A percentile compares a stretch with the other conserved stretches of the same genome.
These are phyloP conservation scores for Cunninghamia lanceolata DNA, from an alignment of 75 land plant genomes.

Conservation along the genomic window DNA sequence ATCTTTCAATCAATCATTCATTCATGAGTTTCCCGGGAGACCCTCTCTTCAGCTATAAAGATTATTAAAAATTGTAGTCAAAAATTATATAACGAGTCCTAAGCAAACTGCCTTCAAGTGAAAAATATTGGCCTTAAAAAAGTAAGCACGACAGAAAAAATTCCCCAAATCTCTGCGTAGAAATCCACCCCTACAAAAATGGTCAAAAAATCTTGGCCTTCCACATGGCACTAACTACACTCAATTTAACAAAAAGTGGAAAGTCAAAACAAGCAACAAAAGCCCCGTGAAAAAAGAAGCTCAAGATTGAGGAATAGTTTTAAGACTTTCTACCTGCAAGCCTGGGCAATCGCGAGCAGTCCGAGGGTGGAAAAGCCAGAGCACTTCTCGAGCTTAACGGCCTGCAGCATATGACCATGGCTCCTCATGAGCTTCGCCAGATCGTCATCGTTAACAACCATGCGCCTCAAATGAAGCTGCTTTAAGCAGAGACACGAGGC, in stretches of 20 bases:
- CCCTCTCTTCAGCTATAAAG: too few relatives aligned
- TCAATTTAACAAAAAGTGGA: background rate
- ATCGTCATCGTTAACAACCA: conserved; percentile 35
- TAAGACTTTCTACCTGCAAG: conserved; percentile 35
- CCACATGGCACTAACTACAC: background rate
- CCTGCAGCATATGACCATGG: conserved; percentile 26
- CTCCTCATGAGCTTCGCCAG: conserved; percentile 20
- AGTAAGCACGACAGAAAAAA: too few relatives aligned
- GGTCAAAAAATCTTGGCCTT: background rate
- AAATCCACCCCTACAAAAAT: too few relatives aligned
- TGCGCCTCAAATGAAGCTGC: conserved; percentile 35
- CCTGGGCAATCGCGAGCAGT: conserved; percentile 28
- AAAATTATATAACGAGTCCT: too few relatives aligned
- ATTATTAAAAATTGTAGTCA: too few relatives aligned
- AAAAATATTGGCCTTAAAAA: too few relatives aligned
- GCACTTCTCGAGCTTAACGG: conserved; percentile 56
- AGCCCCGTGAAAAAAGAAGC: background rate
- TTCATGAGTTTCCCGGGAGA: too few relatives aligned
- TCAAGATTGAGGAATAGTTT: background rate
- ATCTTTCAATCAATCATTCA: too few relatives aligned
- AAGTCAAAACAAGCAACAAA: background rate
- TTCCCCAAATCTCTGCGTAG: too few relatives aligned
- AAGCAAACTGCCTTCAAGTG: too few relatives aligned
- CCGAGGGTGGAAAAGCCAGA: conserved; percentile 48
- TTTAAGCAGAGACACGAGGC: conserved; percentile 16